Base-by-base conservation (phyloP, 805 yeast genomes). In the Nakazawaea wyomingensis region DNA sequence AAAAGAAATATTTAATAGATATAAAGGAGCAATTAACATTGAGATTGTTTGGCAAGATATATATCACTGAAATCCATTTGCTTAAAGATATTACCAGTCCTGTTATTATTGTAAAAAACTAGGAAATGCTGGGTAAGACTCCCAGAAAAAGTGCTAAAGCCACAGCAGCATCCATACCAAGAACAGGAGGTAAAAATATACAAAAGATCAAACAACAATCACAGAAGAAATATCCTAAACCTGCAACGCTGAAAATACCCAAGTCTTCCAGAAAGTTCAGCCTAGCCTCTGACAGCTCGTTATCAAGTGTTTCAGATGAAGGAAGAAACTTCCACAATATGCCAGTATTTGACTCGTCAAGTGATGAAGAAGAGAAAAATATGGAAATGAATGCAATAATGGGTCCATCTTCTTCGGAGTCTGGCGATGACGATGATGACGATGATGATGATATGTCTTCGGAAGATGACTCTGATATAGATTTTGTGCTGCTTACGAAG, bases 401-500 rank as follows among this genome's bases (percentile, higher is more conserved):
- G 45, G 57, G 59, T 3, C 37, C 46, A 3, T 37, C 45, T 5
- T 39, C 46, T 32, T 69, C 60, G 11, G 32, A 29, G 16, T 65
- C 60, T 5, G 70, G 60, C 28, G 70, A 69, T 17, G 66, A 68
- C 29, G 69, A 60, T 24, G 62, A 59, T 22, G 59, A 52, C 3
- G 56, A 57, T 21, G 66, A 60, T 10, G 60, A 56, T 14, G 64
- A 64, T 10, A 58, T 57, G 2, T 65, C 74, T 9, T 74, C 80
- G 9, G 76, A 82, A 0, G 82, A 77, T 51, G 87, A 80, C 50
- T 80, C 79, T 29, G 80, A 78, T 50, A 78, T 83, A 2, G 91
- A 85, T 61, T 82, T 81, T 57, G 85, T 84, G 13, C 76, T 75
- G 56, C 61, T 85, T 47, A 84, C 85, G 28, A 85, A 82, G 8